Evolutionary conservation across 768 basidiomycete species (phyloP), one percentile per base, ranked within the genome.

Genomic region (Hydnum rufescens): DNA sequence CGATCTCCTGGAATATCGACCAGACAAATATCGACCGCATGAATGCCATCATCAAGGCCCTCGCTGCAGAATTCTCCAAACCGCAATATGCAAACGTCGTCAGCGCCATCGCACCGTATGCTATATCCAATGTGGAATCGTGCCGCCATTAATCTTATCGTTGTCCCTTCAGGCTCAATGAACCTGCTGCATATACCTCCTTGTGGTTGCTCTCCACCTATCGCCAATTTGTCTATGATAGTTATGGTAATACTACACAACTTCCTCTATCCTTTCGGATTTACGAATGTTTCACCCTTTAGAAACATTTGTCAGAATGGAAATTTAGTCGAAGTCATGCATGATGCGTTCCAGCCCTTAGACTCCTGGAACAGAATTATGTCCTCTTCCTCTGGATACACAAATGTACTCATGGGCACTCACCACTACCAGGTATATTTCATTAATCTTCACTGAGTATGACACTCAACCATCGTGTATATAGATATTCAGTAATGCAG

Each of bases 301-400:
- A 39, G 19, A 19, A 70, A 69, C 2, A 76, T 83, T 6, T 67
- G 78, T 52, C 60, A 71, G 58, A 76, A 74, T 4, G 69, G 71
- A 56, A 75, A 84, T 61, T 74, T 73, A 2, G 63, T 85, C 8
- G 73, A 77, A 13, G 65, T 86, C 58, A 70, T 87, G 36, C 78
- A 82, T 58, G 85, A 87, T 57, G 84, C 83, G 2, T 88, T 87
- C 69, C 81, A 84, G 61, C 67, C 76, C 47, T 68, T 84, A 48
- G 73, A 70, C 55, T 80, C 73, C 59, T 87, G 84, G 83, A 61
- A 64, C 36, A 74, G 75, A 19, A 82, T 80, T 55, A 68, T 76
- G 70, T 53, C 32, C 47, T 32, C 51, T 5, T 51, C 80, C 75
- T 80, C 83, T 60, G 72, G 49, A n/a, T 56, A 50, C 32, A 31